Percentiles rank a stretch among this genome's conserved stretches.
phyloP scores from a whole-genome alignment of 768 basidiomycete species.

The Russula brevipes region DNA sequence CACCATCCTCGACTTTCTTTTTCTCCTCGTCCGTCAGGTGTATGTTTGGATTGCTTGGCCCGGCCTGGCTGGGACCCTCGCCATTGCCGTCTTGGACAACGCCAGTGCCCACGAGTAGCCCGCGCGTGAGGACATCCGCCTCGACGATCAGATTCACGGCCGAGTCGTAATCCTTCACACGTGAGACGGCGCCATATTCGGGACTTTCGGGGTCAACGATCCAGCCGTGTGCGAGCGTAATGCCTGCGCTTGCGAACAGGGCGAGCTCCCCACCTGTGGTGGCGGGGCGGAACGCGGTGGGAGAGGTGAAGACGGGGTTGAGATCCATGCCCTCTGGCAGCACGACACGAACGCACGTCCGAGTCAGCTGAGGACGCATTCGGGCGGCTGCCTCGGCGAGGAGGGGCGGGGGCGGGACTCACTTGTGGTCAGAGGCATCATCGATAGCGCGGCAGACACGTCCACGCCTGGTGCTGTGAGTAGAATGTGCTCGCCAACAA shows the following conservation, averaged over 20 bases:
- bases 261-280: slow-evolving; percentile 70
- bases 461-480: slow-evolving; percentile 52
- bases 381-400: not conserved
- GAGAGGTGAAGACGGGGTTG: slow-evolving; percentile 74
- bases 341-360: not conserved
- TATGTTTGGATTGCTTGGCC: slow-evolving; percentile 16
- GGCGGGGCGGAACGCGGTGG: slow-evolving; percentile 61
- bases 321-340: slow-evolving; percentile 77
- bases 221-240: slow-evolving; percentile 88
- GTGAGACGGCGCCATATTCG: slow-evolving; percentile 51
- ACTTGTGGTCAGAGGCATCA: slow-evolving; percentile 56
- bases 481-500: slow-evolving; percentile 80
- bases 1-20: slow-evolving; percentile 67
- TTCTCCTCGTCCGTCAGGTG: slow-evolving; percentile 47
- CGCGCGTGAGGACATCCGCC: slow-evolving; percentile 69
- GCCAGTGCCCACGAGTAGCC: slow-evolving; percentile 46
- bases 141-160: slow-evolving; percentile 72
- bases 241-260: slow-evolving; percentile 77
- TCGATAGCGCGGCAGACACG: slow-evolving; percentile 65
- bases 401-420: slow-evolving; percentile 29
- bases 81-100: not conserved
- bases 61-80: slow-evolving; percentile 13
- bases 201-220: slow-evolving; percentile 61
- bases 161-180: slow-evolving; percentile 63
- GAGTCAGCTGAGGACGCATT: not conserved